Percentiles rank a stretch among this genome's conserved stretches.
Evolutionary conservation across 1,284 basidiomycete species (phyloP).

Genomic region (Neotropicomus parvogracilis): DNA sequence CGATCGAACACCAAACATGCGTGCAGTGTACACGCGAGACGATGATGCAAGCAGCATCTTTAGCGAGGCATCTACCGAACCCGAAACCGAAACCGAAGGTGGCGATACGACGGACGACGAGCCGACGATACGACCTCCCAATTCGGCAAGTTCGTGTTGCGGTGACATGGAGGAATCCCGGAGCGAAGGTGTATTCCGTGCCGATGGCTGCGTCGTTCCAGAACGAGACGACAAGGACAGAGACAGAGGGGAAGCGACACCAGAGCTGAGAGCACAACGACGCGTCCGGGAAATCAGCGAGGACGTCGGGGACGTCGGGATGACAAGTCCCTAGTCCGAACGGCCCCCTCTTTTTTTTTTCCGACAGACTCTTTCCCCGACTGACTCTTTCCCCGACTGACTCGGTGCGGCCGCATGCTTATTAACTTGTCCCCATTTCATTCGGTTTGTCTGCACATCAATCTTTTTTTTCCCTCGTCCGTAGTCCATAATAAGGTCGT

Average conservation of each 20-base stretch:
- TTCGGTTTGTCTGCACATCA: slow-evolving; percentile 19
- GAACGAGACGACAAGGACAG: slow-evolving; percentile 28
- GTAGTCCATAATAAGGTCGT: slow-evolving; percentile 22
- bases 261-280: slow-evolving; percentile 30
- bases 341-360: not conserved
- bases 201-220: slow-evolving; percentile 12
- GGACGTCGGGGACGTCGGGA: slow-evolving; percentile 31
- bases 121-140: slow-evolving; percentile 61
- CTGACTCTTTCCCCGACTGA: not conserved
- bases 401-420: not conserved
- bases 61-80: slow-evolving; percentile 37
- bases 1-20: slow-evolving; percentile 31
- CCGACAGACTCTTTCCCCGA: not conserved
- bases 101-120: slow-evolving; percentile 69
- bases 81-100: slow-evolving; percentile 37
- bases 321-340: slow-evolving; percentile 28
- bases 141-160: slow-evolving; percentile 33
- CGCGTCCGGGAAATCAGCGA: slow-evolving; percentile 28
- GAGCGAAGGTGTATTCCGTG: slow-evolving; percentile 28
- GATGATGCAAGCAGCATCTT: slow-evolving; percentile 33
- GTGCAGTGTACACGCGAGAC: slow-evolving; percentile 28
- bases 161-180: slow-evolving; percentile 25
- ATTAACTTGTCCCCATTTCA: not conserved
- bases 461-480: slow-evolving; percentile 12
- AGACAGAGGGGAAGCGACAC: slow-evolving; percentile 32